These are phyloP conservation scores for Zea luxurians DNA, from an alignment of 176 grass and related monocot species.

Conservation along the genomic window DNA sequence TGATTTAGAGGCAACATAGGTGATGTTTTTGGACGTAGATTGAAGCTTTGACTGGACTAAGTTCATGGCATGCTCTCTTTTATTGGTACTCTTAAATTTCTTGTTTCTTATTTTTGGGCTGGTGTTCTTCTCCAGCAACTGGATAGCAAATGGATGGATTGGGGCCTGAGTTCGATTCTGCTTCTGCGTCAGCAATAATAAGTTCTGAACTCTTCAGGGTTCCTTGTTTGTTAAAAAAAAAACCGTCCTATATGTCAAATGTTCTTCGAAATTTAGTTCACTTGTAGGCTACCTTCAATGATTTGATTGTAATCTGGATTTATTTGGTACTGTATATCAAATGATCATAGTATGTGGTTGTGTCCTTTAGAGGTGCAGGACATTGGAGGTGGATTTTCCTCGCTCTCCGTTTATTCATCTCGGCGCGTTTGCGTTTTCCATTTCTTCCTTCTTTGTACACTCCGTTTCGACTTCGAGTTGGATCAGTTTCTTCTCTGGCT, in stretches of 20 bases:
- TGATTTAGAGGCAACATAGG: background rate
- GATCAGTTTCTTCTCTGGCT: too few species aligned
- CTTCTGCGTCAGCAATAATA: background rate
- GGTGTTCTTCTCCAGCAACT: slow-evolving; percentile 10
- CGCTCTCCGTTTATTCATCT: too few species aligned
- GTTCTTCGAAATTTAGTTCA: too few species aligned
- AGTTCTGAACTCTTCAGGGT: background rate
- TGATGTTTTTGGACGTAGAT: background rate
- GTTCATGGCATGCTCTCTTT: too few species aligned
- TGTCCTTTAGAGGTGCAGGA: background rate
- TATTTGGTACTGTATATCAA: background rate
- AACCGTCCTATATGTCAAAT: too few species aligned
- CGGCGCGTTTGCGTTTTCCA: too few species aligned
- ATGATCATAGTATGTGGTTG: background rate
- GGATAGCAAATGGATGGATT: background rate
- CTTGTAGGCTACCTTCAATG: too few species aligned
- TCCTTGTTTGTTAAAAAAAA: too few species aligned
- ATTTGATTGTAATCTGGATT: background rate
- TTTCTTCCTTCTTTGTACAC: too few species aligned
- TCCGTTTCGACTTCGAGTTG: too few species aligned
- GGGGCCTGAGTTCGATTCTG: background rate
- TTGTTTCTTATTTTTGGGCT: background rate
- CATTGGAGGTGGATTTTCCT: background rate
- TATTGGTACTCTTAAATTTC: background rate
- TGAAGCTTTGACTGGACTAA: background rate